These are phyloP conservation scores for Laburnicola sp. DNA, from an alignment of 2,329 filamentous ascomycete genomes.

Conservation along the genomic window DNA sequence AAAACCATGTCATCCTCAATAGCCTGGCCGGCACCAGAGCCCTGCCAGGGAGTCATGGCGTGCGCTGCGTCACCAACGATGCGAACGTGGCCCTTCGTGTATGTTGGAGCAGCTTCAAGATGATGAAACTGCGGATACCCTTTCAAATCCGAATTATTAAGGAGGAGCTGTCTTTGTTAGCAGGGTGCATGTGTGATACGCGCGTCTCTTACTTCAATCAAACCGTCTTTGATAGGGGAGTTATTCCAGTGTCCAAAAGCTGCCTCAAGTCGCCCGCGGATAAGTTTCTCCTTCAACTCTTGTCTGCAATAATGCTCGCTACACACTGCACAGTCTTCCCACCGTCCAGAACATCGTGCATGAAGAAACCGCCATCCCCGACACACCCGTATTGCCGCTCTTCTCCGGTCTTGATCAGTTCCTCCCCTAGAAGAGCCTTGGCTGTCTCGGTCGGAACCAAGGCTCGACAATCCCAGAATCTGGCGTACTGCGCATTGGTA, in stretches of 20 bases:
- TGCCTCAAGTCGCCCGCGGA: no score
- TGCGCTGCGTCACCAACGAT: slow-evolving; percentile 59
- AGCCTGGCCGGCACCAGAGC: slow-evolving; percentile 56
- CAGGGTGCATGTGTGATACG: no score
- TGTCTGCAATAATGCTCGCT: slow-evolving; percentile 1
- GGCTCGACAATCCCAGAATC: slow-evolving; percentile 16
- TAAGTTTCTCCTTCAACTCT: slow-evolving; percentile 3
- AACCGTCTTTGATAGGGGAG: no score
- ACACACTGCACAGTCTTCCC: slow-evolving; percentile 19
- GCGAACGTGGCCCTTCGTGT: slow-evolving; percentile 33
- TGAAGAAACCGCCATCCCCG: slow-evolving; percentile 19
- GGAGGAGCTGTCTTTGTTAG: slow-evolving; percentile 8
- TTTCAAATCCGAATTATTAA: slow-evolving; percentile 15
- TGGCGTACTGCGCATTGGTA: neutral
- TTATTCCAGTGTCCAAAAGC: no score
- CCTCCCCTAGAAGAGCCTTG: slow-evolving; percentile 12
- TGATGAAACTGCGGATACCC: slow-evolving; percentile 13
- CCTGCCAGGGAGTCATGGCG: slow-evolving; percentile 55
- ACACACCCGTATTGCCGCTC: slow-evolving; percentile 20
- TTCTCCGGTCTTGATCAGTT: slow-evolving; percentile 1
- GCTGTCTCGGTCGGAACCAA: slow-evolving; percentile 18
- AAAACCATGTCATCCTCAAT: slow-evolving; percentile 57
- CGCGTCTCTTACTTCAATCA: no score
- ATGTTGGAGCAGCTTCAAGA: slow-evolving; percentile 13
- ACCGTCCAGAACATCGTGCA: slow-evolving; percentile 18